Evolutionary conservation across 2,329 filamentous ascomycete species (phyloP).

Genomic region (Pyrenophora graminea): DNA sequence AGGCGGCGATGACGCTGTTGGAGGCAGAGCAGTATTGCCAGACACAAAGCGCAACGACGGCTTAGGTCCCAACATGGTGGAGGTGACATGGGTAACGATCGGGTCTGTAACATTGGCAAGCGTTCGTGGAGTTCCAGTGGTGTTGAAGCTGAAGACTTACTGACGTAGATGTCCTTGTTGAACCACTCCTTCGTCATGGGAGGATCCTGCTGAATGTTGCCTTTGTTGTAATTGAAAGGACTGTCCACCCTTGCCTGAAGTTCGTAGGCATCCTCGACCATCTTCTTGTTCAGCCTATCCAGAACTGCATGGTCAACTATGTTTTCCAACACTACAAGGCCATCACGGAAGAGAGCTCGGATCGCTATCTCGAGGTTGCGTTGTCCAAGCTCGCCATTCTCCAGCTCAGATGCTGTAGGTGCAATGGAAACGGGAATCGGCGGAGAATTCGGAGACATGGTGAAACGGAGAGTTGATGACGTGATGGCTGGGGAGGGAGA

Average conservation of each 20-base stretch:
- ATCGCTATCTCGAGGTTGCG: conserved; percentile 58
- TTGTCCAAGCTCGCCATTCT: conserved; percentile 46
- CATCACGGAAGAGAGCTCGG: conserved; percentile 36
- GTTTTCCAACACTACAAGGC: conserved; percentile 41
- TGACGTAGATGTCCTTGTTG: conserved; percentile 55
- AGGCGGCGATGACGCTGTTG: conserved; percentile 45
- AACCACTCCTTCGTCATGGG: conserved; percentile 53
- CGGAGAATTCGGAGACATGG: conserved; percentile 24
- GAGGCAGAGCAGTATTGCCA: conserved; percentile 50
- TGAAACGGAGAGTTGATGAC: conserved; percentile 3
- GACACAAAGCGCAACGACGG: conserved; percentile 41
- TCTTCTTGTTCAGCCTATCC: conserved; percentile 61
- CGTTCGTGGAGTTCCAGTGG: neutral
- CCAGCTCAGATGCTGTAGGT: conserved; percentile 51
- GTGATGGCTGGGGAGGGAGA: neutral
- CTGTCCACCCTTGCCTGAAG: conserved; percentile 59
- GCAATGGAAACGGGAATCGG: conserved; percentile 41
- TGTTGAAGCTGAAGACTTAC: conserved; percentile 41
- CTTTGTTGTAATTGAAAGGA: conserved; percentile 66
- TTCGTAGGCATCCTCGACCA: conserved; percentile 61
- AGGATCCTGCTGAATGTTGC: conserved; percentile 66
- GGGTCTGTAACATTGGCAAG: conserved; percentile 47
- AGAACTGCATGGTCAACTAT: conserved; percentile 53
- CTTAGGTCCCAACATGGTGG: conserved; percentile 46
- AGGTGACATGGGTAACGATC: conserved; percentile 61